These are phyloP conservation scores for Paracoccidioides brasiliensis DNA, from an alignment of 2,329 filamentous ascomycete genomes.

Conservation along the genomic window DNA sequence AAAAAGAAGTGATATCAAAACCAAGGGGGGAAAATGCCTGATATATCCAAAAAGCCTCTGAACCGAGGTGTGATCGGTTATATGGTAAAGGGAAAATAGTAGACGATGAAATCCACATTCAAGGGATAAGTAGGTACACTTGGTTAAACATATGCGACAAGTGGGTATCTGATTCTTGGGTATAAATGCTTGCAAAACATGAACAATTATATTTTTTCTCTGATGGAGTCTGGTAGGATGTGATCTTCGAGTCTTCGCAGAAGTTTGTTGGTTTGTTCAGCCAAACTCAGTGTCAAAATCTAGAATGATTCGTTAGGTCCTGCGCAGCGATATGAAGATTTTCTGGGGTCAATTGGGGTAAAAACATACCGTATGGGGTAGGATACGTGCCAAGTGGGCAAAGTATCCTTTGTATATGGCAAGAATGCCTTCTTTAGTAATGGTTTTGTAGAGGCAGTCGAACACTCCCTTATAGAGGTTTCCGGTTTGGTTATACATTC, in stretches of 20 bases:
- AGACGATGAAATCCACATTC: not conserved
- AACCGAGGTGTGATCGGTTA: too few relatives aligned
- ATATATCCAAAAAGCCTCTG: not conserved
- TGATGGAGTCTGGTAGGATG: constrained; percentile 36
- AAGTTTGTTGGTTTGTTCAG: constrained; percentile 93
- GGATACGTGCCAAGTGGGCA: constrained; percentile 81
- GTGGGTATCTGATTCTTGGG: not conserved
- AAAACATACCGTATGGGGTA: constrained; percentile 68
- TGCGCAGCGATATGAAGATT: constrained; percentile 10
- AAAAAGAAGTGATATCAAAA: not conserved
- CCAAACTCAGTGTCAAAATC: constrained; percentile 81
- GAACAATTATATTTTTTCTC: constrained; percentile 32
- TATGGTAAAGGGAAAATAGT: not conserved
- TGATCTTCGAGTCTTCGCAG: constrained; percentile 64
- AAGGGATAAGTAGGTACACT: not conserved
- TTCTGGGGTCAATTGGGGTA: constrained; percentile 4
- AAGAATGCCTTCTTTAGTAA: constrained; percentile 78
- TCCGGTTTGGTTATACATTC: constrained; percentile 97
- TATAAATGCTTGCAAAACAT: not conserved
- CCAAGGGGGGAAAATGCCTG: not conserved
- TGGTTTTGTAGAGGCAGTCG: constrained; percentile 81
- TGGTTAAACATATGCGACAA: not conserved
- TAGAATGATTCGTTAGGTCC: constrained; percentile 16
- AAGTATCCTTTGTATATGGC: constrained; percentile 98
- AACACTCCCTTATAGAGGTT: constrained; percentile 91